Evolutionary conservation across 2,329 filamentous ascomycete genomes (phyloP).

Genomic region (Graphilbum fragrans): DNA sequence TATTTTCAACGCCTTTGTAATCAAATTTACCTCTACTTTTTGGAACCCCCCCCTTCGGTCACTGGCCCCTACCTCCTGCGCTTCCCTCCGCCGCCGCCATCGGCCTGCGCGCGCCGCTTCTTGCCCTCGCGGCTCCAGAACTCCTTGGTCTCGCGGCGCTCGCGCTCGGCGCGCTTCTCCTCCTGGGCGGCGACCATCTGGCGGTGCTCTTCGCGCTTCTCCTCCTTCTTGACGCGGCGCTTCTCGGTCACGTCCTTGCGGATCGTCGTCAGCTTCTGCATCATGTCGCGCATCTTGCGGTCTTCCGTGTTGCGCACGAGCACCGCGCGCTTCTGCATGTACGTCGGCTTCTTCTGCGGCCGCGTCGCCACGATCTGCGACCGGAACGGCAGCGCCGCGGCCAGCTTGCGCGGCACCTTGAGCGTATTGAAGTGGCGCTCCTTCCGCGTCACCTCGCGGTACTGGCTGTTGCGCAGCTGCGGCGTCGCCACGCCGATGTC

Average conservation of each 20-base stretch:
- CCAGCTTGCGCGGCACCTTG: constrained; percentile 65
- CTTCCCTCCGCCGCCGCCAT: constrained; percentile 24
- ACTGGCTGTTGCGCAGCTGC: constrained; percentile 70
- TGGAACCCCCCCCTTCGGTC: neutral
- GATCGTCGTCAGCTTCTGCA: constrained; percentile 87
- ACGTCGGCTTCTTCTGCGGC: constrained; percentile 69
- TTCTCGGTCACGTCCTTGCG: constrained; percentile 85
- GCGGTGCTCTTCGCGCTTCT: constrained; percentile 66
- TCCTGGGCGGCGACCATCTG: constrained; percentile 71
- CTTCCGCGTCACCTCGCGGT: constrained; percentile 56
- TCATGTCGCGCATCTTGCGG: constrained; percentile 72
- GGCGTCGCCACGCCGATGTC: constrained; percentile 67
- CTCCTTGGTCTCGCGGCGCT: constrained; percentile 85
- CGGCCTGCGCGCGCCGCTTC: constrained; percentile 37
- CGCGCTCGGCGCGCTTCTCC: constrained; percentile 75
- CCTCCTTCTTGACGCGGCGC: constrained; percentile 74
- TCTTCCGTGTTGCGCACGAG: constrained; percentile 75
- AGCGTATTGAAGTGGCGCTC: constrained; percentile 69
- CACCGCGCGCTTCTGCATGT: constrained; percentile 93
- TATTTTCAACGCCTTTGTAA: too few relatives aligned
- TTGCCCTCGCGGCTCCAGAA: constrained; percentile 88
- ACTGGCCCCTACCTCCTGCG: constrained; percentile 17
- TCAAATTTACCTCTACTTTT: too few relatives aligned
- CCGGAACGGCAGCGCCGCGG: constrained; percentile 80
- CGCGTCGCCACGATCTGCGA: constrained; percentile 77